phyloP scores from a whole-genome alignment of 225 moss, liverwort and hornwort genomes.

The Polytrichum formosum region DNA sequence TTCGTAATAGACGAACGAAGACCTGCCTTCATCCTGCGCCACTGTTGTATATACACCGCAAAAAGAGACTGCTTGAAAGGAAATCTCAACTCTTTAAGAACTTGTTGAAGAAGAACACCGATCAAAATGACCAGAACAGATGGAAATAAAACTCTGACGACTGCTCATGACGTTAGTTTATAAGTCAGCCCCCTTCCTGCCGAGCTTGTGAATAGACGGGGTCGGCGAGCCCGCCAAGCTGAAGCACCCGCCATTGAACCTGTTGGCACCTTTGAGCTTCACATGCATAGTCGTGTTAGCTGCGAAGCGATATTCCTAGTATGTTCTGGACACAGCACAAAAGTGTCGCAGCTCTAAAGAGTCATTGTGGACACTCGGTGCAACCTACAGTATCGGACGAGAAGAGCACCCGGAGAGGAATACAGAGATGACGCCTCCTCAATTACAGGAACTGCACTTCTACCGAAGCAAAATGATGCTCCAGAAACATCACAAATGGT shows the following conservation, averaged over 20 bases:
- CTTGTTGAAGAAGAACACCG: neutral
- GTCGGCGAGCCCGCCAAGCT: constrained; percentile 7
- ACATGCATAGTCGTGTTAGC: neutral
- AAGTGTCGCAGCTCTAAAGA: neutral
- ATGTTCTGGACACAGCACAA: neutral
- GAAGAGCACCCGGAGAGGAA: neutral
- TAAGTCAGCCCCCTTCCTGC: neutral
- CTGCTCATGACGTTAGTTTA: neutral
- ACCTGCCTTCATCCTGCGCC: neutral
- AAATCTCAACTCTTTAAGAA: neutral
- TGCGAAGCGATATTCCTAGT: neutral
- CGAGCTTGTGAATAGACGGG: neutral
- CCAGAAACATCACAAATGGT: neutral
- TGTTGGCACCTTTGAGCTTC: neutral
- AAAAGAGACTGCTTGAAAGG: neutral
- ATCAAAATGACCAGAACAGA: neutral
- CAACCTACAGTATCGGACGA: neutral
- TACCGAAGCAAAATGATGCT: too few species aligned
- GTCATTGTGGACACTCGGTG: neutral
- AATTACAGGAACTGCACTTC: too few species aligned
- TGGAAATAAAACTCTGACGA: neutral
- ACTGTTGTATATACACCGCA: neutral
- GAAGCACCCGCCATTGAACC: neutral
- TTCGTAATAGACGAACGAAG: neutral
- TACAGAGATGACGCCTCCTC: too few species aligned